These are phyloP conservation scores for Platanthera guangdongensis DNA, from an alignment of 106 monocot genomes.

Conservation along the genomic window DNA sequence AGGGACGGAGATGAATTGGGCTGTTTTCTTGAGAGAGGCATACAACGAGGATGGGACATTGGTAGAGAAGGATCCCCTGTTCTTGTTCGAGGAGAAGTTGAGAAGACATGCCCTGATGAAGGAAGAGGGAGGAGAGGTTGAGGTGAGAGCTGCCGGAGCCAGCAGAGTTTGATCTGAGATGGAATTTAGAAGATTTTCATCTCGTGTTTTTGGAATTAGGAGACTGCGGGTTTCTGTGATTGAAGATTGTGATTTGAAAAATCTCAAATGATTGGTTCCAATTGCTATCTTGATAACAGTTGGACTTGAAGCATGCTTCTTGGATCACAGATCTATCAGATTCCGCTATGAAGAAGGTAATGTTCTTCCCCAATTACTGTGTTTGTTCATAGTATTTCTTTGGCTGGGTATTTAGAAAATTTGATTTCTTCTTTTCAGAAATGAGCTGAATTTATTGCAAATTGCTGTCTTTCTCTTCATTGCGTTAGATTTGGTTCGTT, in stretches of 20 bases:
- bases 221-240: not conserved
- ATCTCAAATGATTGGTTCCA: not conserved
- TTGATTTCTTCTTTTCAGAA: not conserved
- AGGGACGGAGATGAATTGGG: conserved; percentile 97
- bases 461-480: not conserved
- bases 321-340: not conserved
- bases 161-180: not conserved
- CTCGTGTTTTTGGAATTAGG: not conserved
- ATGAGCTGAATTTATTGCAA: not conserved
- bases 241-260: not conserved
- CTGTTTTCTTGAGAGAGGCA: conserved; percentile 74
- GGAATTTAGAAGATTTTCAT: not conserved
- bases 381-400: not conserved
- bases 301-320: not conserved
- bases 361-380: not conserved
- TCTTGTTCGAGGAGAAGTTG: conserved; percentile 75
- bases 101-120: conserved; percentile 56
- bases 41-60: conserved; percentile 59
- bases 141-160: conserved; percentile 6
- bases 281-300: not conserved
- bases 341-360: not conserved
- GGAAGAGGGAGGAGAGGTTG: conserved; percentile 25
- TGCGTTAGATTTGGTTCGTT: not conserved
- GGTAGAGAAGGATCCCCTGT: conserved; percentile 68
- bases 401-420: not conserved